Evolutionary conservation across 345 rosid species (phyloP), one percentile per base, ranked within the genome.

Genomic region (Citrus hindsii): DNA sequence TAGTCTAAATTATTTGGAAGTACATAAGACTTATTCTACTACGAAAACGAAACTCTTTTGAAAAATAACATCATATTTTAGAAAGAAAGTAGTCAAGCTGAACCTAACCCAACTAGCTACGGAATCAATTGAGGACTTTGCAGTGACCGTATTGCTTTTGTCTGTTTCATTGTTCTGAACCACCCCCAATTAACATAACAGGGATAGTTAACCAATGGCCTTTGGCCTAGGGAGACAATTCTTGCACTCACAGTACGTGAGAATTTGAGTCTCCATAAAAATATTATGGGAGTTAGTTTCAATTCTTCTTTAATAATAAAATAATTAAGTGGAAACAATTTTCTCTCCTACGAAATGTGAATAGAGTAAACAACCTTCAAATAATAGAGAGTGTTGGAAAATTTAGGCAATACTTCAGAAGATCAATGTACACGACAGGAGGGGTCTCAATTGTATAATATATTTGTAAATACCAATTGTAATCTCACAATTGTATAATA

Each of bases 351-450:
- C 0, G 9, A 37, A 7, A 37, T 37, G 0, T 37, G 0, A 37
- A 7, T 37, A 0, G 0, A 37, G 9, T 37, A 1, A 1, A 37
- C 8, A 37, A 0, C 9, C 0, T 37, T 37, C 0, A 9, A 37
- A 37, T 6, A 37, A 37, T 7, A 37, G 0, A 38, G 0, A 38
- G 3, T 38, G 10, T 38, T 38, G 0, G 2, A 38, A 38, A 9
- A 38, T 38, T 0, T 38, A 9, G 3, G 6, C 10, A 38, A 38
- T 38, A 2, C 0, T 38, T 38, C 0, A 38, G 2, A 9, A 38
- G 10, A 38, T 38, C 0, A 38, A 38, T 38, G 2, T 37, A 7
- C 0, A 37, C 40, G 2, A 37, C 2, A 37, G 0, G 2, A 37
- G 9, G 2, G 40, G 0, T 37, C 0, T 0, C 9, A 37, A 7